These are phyloP conservation scores for Vitis labrusca DNA, from an alignment of 164 flowering plant species.

Conservation along the genomic window DNA sequence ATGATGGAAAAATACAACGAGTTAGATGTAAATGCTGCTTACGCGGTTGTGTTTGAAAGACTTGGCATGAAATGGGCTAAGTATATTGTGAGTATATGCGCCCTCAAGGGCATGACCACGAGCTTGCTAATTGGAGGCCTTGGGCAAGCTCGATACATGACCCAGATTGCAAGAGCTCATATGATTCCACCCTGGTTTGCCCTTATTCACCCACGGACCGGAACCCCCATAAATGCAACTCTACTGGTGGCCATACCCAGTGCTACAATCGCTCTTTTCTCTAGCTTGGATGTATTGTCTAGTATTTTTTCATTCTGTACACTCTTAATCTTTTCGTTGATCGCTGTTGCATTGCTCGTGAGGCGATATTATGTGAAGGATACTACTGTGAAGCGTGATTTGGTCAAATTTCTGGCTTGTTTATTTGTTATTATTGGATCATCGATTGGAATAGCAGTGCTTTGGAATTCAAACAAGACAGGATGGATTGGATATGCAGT, in stretches of 20 bases:
- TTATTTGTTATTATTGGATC: conserved; percentile 44
- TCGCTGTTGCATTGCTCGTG: conserved; percentile 76
- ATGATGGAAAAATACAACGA: conserved; percentile 66
- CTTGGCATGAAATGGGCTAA: conserved; percentile 85
- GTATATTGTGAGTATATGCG: conserved; percentile 62
- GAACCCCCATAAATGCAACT: conserved; percentile 76
- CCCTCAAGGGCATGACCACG: conserved; percentile 82
- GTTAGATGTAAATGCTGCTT: conserved; percentile 73
- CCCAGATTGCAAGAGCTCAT: conserved; percentile 83
- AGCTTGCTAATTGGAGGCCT: conserved; percentile 69
- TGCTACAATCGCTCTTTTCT: conserved; percentile 51
- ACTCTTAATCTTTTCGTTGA: conserved; percentile 75
- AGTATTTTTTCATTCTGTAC: conserved; percentile 69
- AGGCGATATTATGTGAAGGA: conserved; percentile 66
- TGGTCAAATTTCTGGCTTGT: conserved; percentile 38
- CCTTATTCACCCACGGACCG: conserved; percentile 69
- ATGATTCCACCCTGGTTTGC: conserved; percentile 91
- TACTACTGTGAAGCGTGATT: conserved; percentile 33
- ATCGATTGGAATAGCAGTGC: conserved; percentile 42
- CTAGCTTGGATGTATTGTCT: conserved; percentile 76
- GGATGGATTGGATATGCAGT: conserved; percentile 66
- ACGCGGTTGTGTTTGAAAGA: conserved; percentile 58
- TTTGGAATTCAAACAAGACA: conserved; percentile 33
- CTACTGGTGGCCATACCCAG: conserved; percentile 45
- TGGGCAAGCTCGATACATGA: conserved; percentile 81